phyloP scores from a whole-genome alignment of 129 eudicot species.

The Artemisia annua region DNA sequence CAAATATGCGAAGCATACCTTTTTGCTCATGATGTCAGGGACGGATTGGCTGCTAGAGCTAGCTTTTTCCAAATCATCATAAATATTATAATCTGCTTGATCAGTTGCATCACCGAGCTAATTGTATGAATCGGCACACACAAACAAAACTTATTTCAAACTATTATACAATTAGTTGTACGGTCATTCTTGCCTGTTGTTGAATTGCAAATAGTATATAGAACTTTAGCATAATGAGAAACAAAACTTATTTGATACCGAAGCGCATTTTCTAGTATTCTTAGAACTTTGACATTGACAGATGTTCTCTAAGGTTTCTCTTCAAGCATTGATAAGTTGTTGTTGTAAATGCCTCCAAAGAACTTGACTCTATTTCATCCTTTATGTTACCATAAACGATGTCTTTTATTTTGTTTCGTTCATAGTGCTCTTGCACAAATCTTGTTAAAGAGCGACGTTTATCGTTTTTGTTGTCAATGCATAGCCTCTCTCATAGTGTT shows the following conservation, averaged over 20 bases:
- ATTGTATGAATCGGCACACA: too few species aligned
- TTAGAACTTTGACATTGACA: background rate
- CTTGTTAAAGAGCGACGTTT: background rate
- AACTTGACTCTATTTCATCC: background rate
- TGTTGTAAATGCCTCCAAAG: background rate
- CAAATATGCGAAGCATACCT: too few species aligned
- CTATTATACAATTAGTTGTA: too few species aligned
- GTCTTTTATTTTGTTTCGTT: background rate
- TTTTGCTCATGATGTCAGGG: too few species aligned
- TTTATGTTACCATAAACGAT: background rate
- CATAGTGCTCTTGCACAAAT: background rate
- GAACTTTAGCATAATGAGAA: too few species aligned
- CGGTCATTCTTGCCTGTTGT: too few species aligned
- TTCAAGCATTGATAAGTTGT: slow-evolving; percentile 3
- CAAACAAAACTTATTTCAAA: too few species aligned
- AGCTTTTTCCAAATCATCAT: too few species aligned
- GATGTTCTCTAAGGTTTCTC: background rate
- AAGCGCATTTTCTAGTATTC: background rate
- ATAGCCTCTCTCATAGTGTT: background rate
- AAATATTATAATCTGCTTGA: too few species aligned
- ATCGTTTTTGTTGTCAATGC: background rate
- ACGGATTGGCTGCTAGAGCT: too few species aligned
- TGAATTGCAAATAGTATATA: too few species aligned
- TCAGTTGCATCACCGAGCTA: too few species aligned
- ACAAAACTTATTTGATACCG: background rate